These are phyloP conservation scores for Mimosa bimucronata DNA, from an alignment of 306 rosid species.

Conservation along the genomic window DNA sequence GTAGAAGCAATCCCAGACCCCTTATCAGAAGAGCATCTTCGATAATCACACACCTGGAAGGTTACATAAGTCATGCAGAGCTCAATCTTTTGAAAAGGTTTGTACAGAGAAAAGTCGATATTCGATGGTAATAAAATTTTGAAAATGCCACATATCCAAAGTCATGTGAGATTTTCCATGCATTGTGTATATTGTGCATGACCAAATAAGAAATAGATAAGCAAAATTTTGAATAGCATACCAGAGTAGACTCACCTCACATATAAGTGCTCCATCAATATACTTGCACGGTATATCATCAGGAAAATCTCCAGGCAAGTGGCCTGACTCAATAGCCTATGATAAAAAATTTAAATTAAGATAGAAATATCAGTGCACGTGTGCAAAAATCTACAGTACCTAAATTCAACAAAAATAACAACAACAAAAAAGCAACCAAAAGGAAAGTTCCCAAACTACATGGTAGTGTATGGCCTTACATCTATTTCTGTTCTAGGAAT, in stretches of 20 bases:
- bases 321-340: conserved; percentile 97
- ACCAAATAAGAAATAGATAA: conserved; percentile 15
- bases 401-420: conserved; percentile 18
- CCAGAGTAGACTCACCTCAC: conserved; percentile 75
- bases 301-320: conserved; percentile 89
- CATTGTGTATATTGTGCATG: not conserved
- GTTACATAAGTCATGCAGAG: conserved; percentile 33
- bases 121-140: conserved; percentile 24
- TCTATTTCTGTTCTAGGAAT: conserved; percentile 32
- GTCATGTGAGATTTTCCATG: not conserved
- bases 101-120: conserved; percentile 13
- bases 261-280: conserved; percentile 79
- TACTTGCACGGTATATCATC: conserved; percentile 94
- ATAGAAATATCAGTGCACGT: conserved; percentile 30
- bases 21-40: conserved; percentile 66
- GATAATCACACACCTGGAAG: conserved; percentile 84
- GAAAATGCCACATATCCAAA: conserved; percentile 6
- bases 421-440: conserved; percentile 18
- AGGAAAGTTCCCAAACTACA: conserved; percentile 32
- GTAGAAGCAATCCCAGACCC: conserved; percentile 53
- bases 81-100: conserved; percentile 30
- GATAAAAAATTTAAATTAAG: conserved; percentile 40
- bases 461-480: conserved; percentile 16
- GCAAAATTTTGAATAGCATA: conserved; percentile 32
- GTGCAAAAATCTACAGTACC: not conserved